Evolutionary conservation across 331 rosid species (phyloP), one percentile per base, ranked within the genome.

Genomic region (Malus hybrid): DNA sequence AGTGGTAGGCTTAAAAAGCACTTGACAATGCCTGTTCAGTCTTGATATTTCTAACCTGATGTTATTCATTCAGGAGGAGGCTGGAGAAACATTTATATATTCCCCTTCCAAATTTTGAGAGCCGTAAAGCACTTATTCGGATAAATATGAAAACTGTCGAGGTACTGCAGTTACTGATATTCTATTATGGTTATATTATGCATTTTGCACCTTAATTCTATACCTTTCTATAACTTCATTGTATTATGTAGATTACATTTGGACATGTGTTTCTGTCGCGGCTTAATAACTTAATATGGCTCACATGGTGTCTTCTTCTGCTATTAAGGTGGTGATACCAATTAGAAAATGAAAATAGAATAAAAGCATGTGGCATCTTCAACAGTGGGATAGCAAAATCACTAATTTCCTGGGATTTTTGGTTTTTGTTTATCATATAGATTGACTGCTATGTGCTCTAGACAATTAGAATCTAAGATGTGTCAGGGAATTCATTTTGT

Each of bases 101-200:
- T 70, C 99, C 99, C 75, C 99, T 95, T 77, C 99, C 99, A 36
- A 92, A 84, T 76, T 92, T 95, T 75, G 97, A 95, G 90, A 92
- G 97, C 70, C 94, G 97, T 29, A 95, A 95, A 83, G 99, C 89
- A 82, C 88, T 95, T 73, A 92, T 95, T 80, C 87, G 93, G 80
- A 95, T 95, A 73, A 95, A 95, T 80, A 81, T 95, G 90, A 95
- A 95, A 84, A 89, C 97, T 33, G 97, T 95, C 6, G 97, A 95
- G 97, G 99, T 84, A 27, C 72, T 39, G 57, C 19, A 16, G 46
- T 42, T 72, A 2, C 24, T 27, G 22, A 2, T 28, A 19, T 22
- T 73, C 8, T 42, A 27, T 44, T 22, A 44, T 46, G 34, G 72
- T 46, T 69, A 12, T 61, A 6, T 24, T 39, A 14, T 11, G 46